Conservation (phyloP, 805 yeast genomes). For the Candida succiphila region DNA sequence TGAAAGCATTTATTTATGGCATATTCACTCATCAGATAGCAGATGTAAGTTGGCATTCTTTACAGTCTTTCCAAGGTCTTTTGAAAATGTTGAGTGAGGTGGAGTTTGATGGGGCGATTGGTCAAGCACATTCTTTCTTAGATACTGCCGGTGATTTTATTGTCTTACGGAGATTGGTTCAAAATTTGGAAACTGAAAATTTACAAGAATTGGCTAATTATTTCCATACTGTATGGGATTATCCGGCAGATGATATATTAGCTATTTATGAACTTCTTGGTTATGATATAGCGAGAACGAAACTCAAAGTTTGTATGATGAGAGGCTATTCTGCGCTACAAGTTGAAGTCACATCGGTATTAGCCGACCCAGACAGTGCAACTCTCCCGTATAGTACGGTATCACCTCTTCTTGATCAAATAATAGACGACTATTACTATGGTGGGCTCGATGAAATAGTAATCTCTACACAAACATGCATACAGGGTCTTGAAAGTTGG, state of each 20-base stretch:
- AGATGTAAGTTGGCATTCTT: slow-evolving; percentile 63
- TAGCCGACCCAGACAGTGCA: slow-evolving; percentile 2
- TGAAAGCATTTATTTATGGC: slow-evolving; percentile 51
- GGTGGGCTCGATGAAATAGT: slow-evolving; percentile 46
- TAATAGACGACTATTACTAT: slow-evolving; percentile 35
- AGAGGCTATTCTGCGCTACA: slow-evolving; percentile 43
- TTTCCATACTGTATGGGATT: slow-evolving; percentile 26
- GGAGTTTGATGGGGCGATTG: slow-evolving; percentile 43
- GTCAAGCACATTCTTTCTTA: slow-evolving; percentile 41
- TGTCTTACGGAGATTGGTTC: slow-evolving; percentile 27
- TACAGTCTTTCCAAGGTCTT: slow-evolving; percentile 45
- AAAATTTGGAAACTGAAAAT: slow-evolving; percentile 11
- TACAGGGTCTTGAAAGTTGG: slow-evolving; percentile 30
- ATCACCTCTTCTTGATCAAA: slow-evolving; percentile 34
- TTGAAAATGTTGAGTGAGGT: slow-evolving; percentile 35
- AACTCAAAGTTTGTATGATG: slow-evolving; percentile 38
- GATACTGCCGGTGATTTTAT: slow-evolving; percentile 63
- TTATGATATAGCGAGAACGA: slow-evolving; percentile 19
- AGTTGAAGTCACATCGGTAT: slow-evolving; percentile 28
- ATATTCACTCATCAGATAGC: slow-evolving; percentile 52
- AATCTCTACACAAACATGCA: slow-evolving; percentile 28
- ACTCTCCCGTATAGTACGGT: slow-evolving; percentile 7
- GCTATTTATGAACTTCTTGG: slow-evolving; percentile 30
- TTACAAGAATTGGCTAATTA: slow-evolving; percentile 8
- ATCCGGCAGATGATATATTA: slow-evolving; percentile 33